Percentiles rank a stretch among this genome's conserved stretches.
phyloP scores from a whole-genome alignment of 768 basidiomycete species.

The Leccinum fibrillosum region DNA sequence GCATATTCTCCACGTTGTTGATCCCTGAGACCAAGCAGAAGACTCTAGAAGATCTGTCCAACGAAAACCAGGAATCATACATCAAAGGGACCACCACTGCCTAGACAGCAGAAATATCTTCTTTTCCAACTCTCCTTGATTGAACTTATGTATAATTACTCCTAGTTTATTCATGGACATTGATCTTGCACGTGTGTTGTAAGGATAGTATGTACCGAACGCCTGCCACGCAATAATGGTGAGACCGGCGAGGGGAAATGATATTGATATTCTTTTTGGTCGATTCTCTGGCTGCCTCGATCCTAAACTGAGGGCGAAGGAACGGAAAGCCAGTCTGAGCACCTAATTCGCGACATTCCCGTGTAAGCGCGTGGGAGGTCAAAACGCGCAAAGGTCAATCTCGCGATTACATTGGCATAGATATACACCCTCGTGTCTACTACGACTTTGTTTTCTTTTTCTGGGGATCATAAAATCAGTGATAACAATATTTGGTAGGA shows the following conservation, averaged over 20 bases:
- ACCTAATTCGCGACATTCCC: not conserved
- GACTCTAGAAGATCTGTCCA: slow-evolving; percentile 69
- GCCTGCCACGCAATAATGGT: not conserved
- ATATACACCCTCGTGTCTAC: slow-evolving; percentile 6
- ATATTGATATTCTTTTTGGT: not conserved
- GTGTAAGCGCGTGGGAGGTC: too few relatives aligned
- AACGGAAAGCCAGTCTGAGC: not conserved
- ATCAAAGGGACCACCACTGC: slow-evolving; percentile 29
- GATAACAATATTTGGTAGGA: not conserved
- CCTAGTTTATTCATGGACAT: not conserved
- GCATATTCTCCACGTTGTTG: slow-evolving; percentile 76
- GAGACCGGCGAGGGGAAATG: too few relatives aligned
- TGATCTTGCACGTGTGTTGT: not conserved
- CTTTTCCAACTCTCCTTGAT: not conserved
- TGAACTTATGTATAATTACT: not conserved
- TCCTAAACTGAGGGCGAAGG: not conserved
- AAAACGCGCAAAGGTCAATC: not conserved
- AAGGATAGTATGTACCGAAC: not conserved
- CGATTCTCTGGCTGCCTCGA: not conserved
- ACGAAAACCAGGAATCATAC: slow-evolving; percentile 66
- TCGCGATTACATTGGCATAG: not conserved
- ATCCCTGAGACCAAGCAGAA: slow-evolving; percentile 73
- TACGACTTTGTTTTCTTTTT: slow-evolving; percentile 37
- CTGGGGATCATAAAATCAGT: slow-evolving; percentile 6
- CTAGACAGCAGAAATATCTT: slow-evolving; percentile 1